Percentiles rank a stretch among this genome's conserved stretches.
Conservation (phyloP, 441 rosid species). For the Syzygium malaccense region DNA sequence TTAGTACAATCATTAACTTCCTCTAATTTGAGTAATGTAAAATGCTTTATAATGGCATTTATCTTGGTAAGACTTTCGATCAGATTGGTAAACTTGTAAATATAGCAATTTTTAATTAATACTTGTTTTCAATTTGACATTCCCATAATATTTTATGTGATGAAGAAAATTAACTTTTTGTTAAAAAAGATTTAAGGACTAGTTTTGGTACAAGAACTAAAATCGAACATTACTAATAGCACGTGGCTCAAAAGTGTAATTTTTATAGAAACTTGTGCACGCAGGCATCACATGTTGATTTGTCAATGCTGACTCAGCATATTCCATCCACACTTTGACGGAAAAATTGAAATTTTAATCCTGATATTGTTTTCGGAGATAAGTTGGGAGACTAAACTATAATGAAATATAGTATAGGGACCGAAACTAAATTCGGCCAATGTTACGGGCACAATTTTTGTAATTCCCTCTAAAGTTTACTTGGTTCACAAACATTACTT, state of each 20-base stretch:
- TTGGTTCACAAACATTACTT: too few relatives aligned
- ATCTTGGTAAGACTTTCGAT: neutral
- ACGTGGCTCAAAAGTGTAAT: neutral
- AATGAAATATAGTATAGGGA: neutral
- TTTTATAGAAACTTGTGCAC: neutral
- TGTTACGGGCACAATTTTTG: neutral
- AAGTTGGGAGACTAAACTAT: neutral
- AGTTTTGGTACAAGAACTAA: neutral
- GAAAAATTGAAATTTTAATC: neutral
- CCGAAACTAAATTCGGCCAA: neutral
- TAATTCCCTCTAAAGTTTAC: neutral
- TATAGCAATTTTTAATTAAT: neutral
- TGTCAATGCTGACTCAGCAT: neutral
- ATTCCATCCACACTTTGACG: neutral
- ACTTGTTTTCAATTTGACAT: neutral
- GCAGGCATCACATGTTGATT: neutral
- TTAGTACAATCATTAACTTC: neutral
- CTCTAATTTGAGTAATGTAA: neutral
- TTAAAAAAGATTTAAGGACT: too few relatives aligned
- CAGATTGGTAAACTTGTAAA: neutral
- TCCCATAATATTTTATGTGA: neutral
- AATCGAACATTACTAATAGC: neutral
- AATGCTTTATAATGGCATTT: neutral
- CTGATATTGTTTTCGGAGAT: neutral
- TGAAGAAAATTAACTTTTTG: too few relatives aligned